Evolutionary conservation across 2,329 filamentous ascomycete species (phyloP).

Genomic region (Aspergillus fumigatiaffinis): DNA sequence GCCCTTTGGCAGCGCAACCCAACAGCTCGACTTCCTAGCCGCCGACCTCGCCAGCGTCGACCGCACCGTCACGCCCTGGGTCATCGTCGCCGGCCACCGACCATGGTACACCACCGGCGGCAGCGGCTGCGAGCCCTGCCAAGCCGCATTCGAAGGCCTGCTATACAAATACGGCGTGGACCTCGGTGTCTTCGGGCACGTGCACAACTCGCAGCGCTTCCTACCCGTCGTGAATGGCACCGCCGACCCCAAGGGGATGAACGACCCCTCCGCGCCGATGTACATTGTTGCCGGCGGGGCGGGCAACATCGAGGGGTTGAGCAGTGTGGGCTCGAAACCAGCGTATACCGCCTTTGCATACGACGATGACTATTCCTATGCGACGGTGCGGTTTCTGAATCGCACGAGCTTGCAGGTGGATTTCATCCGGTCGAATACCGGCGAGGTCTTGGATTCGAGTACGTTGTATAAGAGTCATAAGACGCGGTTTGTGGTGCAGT

Average conservation of each 20-base stretch:
- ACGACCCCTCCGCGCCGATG: constrained; percentile 52
- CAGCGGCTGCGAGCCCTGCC: constrained; percentile 45
- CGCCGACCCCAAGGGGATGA: constrained; percentile 42
- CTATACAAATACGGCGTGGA: constrained; percentile 57
- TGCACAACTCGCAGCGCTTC: constrained; percentile 57
- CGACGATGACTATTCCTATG: constrained; percentile 49
- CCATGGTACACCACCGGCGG: constrained; percentile 47
- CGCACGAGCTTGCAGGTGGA: constrained; percentile 46
- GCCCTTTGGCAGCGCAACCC: constrained; percentile 47
- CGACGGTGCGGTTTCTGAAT: constrained; percentile 47
- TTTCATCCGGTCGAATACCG: constrained; percentile 49
- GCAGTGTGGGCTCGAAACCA: constrained; percentile 39
- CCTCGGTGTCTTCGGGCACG: constrained; percentile 54
- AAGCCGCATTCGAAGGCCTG: constrained; percentile 51
- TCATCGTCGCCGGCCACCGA: constrained; percentile 44
- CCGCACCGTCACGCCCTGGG: constrained; percentile 52
- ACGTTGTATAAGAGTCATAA: constrained; percentile 48
- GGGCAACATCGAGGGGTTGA: constrained; percentile 55
- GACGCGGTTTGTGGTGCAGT: constrained; percentile 51
- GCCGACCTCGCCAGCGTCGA: constrained; percentile 56
- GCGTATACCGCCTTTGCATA: constrained; percentile 39
- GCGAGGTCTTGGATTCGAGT: constrained; percentile 47
- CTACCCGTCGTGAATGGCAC: constrained; percentile 29
- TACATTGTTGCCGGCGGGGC: constrained; percentile 56
- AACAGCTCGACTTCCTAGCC: constrained; percentile 54